A percentile compares a stretch with the other conserved stretches of the same genome.
These are phyloP conservation scores for Andrographis paniculata DNA, from an alignment of 305 asterid genomes.

Conservation along the genomic window DNA sequence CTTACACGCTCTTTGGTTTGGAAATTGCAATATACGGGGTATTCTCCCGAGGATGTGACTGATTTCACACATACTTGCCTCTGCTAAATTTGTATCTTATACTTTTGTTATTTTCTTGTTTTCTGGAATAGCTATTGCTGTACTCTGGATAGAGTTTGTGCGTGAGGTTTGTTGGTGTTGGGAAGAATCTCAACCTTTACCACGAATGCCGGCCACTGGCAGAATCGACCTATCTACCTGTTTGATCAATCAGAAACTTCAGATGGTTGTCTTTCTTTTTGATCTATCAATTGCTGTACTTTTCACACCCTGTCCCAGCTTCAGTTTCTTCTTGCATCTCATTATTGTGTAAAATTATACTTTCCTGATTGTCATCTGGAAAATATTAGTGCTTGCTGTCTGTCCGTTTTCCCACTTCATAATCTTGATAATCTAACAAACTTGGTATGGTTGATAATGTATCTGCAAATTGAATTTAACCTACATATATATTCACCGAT, in stretches of 20 bases:
- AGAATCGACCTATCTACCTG: constrained; percentile 81
- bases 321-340: background rate
- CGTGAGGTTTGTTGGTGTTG: constrained; percentile 98
- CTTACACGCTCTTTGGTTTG: constrained; percentile 97
- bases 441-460: background rate
- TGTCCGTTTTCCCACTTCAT: too few species aligned
- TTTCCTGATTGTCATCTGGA: background rate
- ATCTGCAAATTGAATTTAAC: background rate
- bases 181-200: constrained; percentile 96
- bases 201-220: constrained; percentile 70
- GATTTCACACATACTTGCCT: too few species aligned
- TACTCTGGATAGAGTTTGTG: constrained; percentile 97
- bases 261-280: constrained; percentile 52
- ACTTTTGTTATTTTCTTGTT: constrained; percentile 11
- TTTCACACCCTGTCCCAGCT: background rate
- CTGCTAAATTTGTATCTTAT: too few species aligned
- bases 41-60: constrained; percentile 3
- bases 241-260: constrained; percentile 87
- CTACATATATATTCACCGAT: background rate
- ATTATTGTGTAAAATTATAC: background rate
- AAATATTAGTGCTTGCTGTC: too few species aligned
- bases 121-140: constrained; percentile 68
- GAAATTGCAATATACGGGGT: constrained; percentile 96
- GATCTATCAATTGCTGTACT: background rate
- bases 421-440: too few species aligned